phyloP scores from a whole-genome alignment of 768 basidiomycete genomes.

The Agaricus sinodeliciosus region DNA sequence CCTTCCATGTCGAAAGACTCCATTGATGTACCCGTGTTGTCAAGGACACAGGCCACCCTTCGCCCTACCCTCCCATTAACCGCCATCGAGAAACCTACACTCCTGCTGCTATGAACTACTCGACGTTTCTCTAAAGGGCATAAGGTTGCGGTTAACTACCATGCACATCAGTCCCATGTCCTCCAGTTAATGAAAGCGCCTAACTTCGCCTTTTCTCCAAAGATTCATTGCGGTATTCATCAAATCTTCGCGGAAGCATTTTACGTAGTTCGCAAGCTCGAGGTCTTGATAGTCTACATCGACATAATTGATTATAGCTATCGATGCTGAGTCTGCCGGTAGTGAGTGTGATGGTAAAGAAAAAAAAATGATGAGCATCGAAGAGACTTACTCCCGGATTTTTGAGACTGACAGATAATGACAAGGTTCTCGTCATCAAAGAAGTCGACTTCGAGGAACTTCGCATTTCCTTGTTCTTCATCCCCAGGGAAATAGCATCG shows the following conservation, averaged over 20 bases:
- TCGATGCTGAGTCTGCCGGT: slow-evolving; percentile 42
- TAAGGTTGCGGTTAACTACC: slow-evolving; percentile 41
- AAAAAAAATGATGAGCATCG: slow-evolving; percentile 12
- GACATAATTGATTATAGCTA: slow-evolving; percentile 59
- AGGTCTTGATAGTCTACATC: slow-evolving; percentile 54
- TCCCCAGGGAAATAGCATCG: slow-evolving; percentile 45
- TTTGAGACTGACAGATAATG: slow-evolving; percentile 51
- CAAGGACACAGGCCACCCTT: slow-evolving; percentile 70
- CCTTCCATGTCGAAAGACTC: slow-evolving; percentile 78
- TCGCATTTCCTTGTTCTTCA: slow-evolving; percentile 32
- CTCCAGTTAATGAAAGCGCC: slow-evolving; percentile 22
- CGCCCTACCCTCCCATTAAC: slow-evolving; percentile 73
- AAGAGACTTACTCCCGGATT: slow-evolving; percentile 40
- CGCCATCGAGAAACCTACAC: slow-evolving; percentile 51
- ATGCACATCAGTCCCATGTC: slow-evolving; percentile 23
- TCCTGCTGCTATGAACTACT: slow-evolving; percentile 43
- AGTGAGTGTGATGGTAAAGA: slow-evolving; percentile 26
- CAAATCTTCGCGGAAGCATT: slow-evolving; percentile 56
- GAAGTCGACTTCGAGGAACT: slow-evolving; percentile 65
- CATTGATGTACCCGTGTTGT: slow-evolving; percentile 52
- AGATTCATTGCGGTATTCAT: slow-evolving; percentile 48
- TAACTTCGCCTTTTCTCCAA: slow-evolving; percentile 61
- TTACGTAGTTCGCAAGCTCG: slow-evolving; percentile 44
- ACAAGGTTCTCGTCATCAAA: slow-evolving; percentile 71
- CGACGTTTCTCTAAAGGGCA: slow-evolving; percentile 54